phyloP scores from a whole-genome alignment of 2,329 filamentous ascomycete species.

The Sarocladium kiliense region DNA sequence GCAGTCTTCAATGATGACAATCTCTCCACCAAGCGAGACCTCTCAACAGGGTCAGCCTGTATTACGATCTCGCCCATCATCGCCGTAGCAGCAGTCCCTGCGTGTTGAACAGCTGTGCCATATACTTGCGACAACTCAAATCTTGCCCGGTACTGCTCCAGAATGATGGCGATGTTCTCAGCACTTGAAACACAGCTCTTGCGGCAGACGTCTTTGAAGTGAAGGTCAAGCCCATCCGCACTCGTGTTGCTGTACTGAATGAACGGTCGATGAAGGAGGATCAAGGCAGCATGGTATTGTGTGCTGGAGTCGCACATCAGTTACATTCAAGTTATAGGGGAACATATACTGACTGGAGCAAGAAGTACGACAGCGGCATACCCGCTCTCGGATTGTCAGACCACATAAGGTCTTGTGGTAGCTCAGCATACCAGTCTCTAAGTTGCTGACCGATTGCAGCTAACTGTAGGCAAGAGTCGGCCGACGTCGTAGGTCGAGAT shows the following conservation, averaged over 20 bases:
- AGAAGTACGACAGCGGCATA: conserved; percentile 10
- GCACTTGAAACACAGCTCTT: conserved; percentile 7
- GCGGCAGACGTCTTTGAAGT: conserved; percentile 6
- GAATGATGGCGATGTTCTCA: conserved; percentile 8
- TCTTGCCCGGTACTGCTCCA: conserved; percentile 11
- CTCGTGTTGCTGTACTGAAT: conserved; percentile 1
- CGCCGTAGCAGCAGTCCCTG: conserved; percentile 11
- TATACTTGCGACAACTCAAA: conserved; percentile 11
- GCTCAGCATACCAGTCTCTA: conserved; percentile 11
- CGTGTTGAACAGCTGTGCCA: conserved; percentile 12
- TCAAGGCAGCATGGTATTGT: conserved; percentile 10
- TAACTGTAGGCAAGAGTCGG: conserved; percentile 11
- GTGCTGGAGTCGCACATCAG: not conserved
- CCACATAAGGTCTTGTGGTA: conserved; percentile 9
- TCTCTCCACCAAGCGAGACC: conserved; percentile 1
- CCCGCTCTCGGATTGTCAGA: not conserved
- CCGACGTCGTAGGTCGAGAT: conserved; percentile 8
- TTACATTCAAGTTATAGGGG: no score
- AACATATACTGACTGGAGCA: no score
- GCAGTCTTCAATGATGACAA: conserved; percentile 8
- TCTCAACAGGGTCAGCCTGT: conserved; percentile 9
- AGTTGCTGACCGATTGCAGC: conserved; percentile 13
- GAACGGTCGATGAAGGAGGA: conserved; percentile 10
- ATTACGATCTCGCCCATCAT: conserved; percentile 12
- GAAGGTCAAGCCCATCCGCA: not conserved